Conservation (phyloP, 176 grass and related monocot genomes). For the Ensete glaucum region DNA sequence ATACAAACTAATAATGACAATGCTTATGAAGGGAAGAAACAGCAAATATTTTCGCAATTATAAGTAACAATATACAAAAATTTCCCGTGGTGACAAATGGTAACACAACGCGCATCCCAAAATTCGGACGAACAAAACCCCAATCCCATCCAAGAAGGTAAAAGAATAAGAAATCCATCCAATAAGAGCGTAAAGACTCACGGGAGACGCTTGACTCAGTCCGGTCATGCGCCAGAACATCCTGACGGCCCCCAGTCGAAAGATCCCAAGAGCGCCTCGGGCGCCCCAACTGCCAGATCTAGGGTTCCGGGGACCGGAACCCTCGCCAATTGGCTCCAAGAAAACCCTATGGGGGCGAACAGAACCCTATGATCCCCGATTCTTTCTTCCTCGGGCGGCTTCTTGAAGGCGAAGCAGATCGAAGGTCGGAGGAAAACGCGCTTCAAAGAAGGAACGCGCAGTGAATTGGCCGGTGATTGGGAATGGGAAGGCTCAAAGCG, state of each 20-base stretch:
- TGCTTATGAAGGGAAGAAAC: not conserved
- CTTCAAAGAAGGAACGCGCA: not conserved
- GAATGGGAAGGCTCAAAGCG: not conserved
- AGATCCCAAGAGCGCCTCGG: not conserved
- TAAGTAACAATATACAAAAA: too few species aligned
- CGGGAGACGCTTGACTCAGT: conserved; percentile 62
- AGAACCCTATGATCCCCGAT: not conserved
- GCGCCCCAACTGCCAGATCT: conserved; percentile 14
- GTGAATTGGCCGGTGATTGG: not conserved
- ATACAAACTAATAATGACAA: not conserved
- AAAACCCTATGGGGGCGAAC: not conserved
- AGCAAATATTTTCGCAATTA: too few species aligned
- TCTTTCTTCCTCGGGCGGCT: not conserved
- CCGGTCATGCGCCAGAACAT: conserved; percentile 99
- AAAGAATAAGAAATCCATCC: conserved; percentile 3
- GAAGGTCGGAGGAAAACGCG: not conserved
- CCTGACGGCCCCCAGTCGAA: conserved; percentile 23
- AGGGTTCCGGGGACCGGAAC: conserved; percentile 13
- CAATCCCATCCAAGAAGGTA: not conserved
- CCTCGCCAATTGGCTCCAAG: not conserved
- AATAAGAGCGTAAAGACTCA: conserved; percentile 25
- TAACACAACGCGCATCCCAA: not conserved
- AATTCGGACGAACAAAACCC: not conserved
- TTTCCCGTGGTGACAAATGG: too few species aligned
- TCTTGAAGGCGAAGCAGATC: not conserved